Evolutionary conservation across 73 alveolate genomes (phyloP), one percentile per base, ranked within the genome.

Genomic region (Uronychia binucleata): DNA sequence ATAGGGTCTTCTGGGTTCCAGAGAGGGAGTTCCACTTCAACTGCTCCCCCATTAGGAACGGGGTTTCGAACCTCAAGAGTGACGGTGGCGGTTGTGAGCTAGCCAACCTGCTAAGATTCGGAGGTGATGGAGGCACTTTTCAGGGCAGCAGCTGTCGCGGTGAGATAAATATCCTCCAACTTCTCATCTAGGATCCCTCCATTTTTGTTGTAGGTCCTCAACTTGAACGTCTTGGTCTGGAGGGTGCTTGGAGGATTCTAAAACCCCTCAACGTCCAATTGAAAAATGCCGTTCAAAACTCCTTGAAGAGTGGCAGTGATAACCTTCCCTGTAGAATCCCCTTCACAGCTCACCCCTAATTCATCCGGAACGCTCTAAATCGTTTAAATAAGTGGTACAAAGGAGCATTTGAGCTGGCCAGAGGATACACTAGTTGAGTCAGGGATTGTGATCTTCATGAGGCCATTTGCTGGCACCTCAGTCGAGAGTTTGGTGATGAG

Each of bases 1-100:
- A 82, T 1, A 13, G 90, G 59, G 1, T 79, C 90, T 30, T 81
- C 89, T 0, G 94, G 94, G 84, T 88, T 88, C 94, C 94, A 88
- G 77, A 79, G 81, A 5, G 94, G 94, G 76, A 88, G 77, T 0
- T 82, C 34, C 8, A 88, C 84, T 77, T 77, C 78, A 27, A 88
- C 77, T 0, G 34, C 0, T 26, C 91, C 86, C 33, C 91, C 91
- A 0, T 28, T 35, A 25, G 94, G 84, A n/a, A 88, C 33, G 28
- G 33, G 78, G 33, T 88, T 79, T 30, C 83, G 32, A 19, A 79
- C 31, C 57, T 35, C 32, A 28, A 90, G 46, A 1, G 77, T 34
- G 0, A 90, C 85, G 28, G 78, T 87, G 31, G 77, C 74, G 28
- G 76, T 75, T 0, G 92, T 80, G 5, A 86, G 30, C 29, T 85